Base-by-base conservation (phyloP, 202 grass and related monocot species). In the Panicum hallii region DNA sequence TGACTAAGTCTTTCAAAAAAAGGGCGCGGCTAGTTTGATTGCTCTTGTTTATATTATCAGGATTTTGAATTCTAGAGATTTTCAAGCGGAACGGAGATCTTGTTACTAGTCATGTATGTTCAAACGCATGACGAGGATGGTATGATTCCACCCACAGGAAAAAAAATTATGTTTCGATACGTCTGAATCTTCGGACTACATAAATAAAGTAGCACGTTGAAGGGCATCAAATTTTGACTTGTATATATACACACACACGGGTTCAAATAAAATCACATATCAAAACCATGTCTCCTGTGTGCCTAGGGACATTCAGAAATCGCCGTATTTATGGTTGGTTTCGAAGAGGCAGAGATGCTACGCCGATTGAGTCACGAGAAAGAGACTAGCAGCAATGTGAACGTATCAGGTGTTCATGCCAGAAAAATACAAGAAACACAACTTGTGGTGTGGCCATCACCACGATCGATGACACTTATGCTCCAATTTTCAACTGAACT, bases 271-370 rank as follows among this genome's bases (percentile, higher is more conserved):
- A 45, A 42, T 34, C 68, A 26, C 4, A 19, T 17, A 63, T n/a
- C 5, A 66, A 20, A 67, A 54, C 54, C 38, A 40, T 28, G 67
- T 40, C 45, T 68, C 46, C 42, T 63, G 44, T 63, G 44, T 44
- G 13, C 7, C 9, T 60, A 23, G 22, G n/a, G 26, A 42, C 15
- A 67, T 69, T 14, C 8, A 32, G 16, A 2, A 11, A 12, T 85
- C 17, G 34, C 41, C 17, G 46, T 73, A 19, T 73, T 80, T 86
- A 74, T 66, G 84, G 58, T 80, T 80, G 57, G 54, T 80, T 80
- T 46, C 68, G 40, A 28, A 40, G 32, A 13, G 13, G 5, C 4
- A 14, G 40, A 20, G 47, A 20, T 85, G 55, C 53, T 15, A 46
- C 32, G 14, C 12, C 2, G 13, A 78, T 70, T 32, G 28, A 81